Base-by-base conservation (phyloP, 140 eudicot species). In the Bidens hawaiensis region DNA sequence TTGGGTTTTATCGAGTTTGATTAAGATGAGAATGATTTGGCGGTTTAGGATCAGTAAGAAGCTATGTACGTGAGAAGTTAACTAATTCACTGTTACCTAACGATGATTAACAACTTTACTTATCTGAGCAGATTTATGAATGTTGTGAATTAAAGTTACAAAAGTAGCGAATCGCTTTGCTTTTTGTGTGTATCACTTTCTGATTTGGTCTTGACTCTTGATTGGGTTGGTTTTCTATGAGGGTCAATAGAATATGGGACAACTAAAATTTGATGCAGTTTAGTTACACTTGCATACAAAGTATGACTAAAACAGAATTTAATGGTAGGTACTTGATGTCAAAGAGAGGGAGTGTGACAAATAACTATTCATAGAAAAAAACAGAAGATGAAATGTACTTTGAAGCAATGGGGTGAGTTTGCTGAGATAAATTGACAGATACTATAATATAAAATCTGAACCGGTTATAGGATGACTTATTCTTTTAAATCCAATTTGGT, bases 401-500 rank as follows among this genome's bases (percentile, higher is more conserved):
- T n/a, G n/a, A n/a, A n/a, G n/a, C n/a, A 38, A 38, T 10, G 45
- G n/a, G 45, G 15, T 38, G 45, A 38, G 45, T 38, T 38, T 38
- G 45, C 45, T 38, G 45, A 38, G 15, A 38, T 12, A 38, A 38
- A n/a, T 0, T 38, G n/a, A 10, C 0, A 11, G 45, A 38, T 38
- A 38, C 15, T 38, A 38, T 1, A 38, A 10, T 38, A 10, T 15
- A 19, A 15, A n/a, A 43, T 43, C 21, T 47, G 53, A 51, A 51
- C 27, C 9, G 54, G 54, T 13, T 48, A 17, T 19, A 42, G 49
- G 18, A 27, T 54, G 40, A 6, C 21, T 45, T 11, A n/a, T 43
- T 31, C 58, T 4, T 47, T 57, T 31, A 26, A 45, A 57, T 57
- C 28, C 28, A 26, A 12, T 64, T 64, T 64, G 59, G 47, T 21